phyloP scores from a whole-genome alignment of 192 early-diverging fungal species.

The Physocladia obscura region DNA sequence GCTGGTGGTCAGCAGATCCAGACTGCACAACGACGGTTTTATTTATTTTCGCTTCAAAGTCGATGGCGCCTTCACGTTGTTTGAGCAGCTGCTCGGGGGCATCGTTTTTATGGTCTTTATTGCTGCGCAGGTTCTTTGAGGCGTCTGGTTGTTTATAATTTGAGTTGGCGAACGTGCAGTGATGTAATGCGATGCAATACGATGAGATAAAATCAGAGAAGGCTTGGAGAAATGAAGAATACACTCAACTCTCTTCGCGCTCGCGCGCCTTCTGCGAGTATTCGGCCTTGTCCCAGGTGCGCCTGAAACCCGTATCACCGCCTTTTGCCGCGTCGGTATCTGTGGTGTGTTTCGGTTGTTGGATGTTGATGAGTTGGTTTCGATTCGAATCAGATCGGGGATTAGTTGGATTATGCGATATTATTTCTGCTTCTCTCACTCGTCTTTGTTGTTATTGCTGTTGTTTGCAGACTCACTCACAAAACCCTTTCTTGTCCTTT shows the following conservation, averaged over 20 bases:
- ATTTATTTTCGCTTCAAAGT: constrained; percentile 74
- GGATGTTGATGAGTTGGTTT: not conserved
- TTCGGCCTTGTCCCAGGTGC: constrained; percentile 72
- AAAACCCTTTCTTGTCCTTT: not conserved
- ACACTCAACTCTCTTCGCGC: constrained; percentile 56
- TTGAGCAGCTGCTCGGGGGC: constrained; percentile 45
- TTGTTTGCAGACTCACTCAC: too few relatives aligned
- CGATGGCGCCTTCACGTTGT: constrained; percentile 60
- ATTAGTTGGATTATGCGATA: not conserved
- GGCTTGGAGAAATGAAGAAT: too few relatives aligned
- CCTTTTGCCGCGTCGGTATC: constrained; percentile 6
- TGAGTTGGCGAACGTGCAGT: too few relatives aligned
- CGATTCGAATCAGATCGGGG: not conserved
- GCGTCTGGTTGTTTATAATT: too few relatives aligned
- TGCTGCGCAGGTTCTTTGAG: too few relatives aligned
- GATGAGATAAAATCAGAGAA: too few relatives aligned
- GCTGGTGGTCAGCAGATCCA: constrained; percentile 42
- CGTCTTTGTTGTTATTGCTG: too few relatives aligned
- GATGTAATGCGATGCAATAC: too few relatives aligned
- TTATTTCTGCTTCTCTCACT: too few relatives aligned
- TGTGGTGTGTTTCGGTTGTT: not conserved
- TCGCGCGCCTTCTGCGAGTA: constrained; percentile 68
- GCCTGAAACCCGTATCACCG: constrained; percentile 54
- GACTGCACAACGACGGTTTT: constrained; percentile 79
- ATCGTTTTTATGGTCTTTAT: too few relatives aligned